Base-by-base conservation (phyloP, 108 stramenopile species). In the Fistulifera pelliculosa region DNA sequence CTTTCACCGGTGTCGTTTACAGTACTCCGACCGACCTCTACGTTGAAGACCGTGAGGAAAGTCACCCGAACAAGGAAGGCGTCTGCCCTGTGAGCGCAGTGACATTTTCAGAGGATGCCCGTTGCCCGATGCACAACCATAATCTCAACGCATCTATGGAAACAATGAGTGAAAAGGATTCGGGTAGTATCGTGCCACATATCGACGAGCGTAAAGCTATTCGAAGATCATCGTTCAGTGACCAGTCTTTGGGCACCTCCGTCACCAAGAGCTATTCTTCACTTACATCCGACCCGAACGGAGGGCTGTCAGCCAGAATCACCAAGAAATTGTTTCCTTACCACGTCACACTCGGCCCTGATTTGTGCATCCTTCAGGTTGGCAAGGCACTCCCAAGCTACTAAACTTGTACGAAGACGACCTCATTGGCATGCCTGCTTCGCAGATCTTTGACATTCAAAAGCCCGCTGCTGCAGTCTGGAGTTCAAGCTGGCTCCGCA, bases 301-400 rank as follows among this genome's bases (percentile, higher is more conserved):
- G 31, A 27, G 31, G 48, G 14, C 16, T 65, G 23, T 56, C 64
- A 24, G 21, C n/a, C 11, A 13, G 8, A 1, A 56, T 54, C 16
- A 63, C 61, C n/a, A 38, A 39, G n/a, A 56, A 59, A 24, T 27
- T 74, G 12, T 70, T 74, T 56, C 73, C 73, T 1, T 74, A 68
- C 54, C 73, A 74, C 47, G 42, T 74, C 10, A 54, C 68, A 38
- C 41, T 74, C 13, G 54, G 69, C 53, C n/a, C 56, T 14, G 53
- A 61, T 21, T 70, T 74, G 40, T 50, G 23, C 16, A 64, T 74
- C 19, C 26, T 66, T 47, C 73, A 74, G 50, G 49, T 58, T 14
- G 74, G 74, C 4, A 61, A 54, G 1, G 43, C 52, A 11, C 47
- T 70, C 58, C 74, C 18, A 60, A 62, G 21, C 18, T 70, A 7